These are phyloP conservation scores for Pelargonium citronellum DNA, from an alignment of 441 rosid genomes.

Conservation along the genomic window DNA sequence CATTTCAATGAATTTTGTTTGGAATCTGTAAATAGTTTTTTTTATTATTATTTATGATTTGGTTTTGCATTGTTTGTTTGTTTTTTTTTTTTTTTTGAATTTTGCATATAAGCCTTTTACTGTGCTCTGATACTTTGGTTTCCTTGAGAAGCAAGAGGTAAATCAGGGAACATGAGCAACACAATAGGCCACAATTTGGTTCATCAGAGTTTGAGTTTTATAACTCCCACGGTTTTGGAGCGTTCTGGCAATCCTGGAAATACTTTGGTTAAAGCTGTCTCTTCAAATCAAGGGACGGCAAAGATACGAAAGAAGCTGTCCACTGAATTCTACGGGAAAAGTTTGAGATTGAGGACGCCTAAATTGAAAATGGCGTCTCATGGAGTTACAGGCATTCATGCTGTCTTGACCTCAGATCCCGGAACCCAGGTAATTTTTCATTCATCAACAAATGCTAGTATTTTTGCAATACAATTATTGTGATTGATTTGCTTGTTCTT, in stretches of 20 bases:
- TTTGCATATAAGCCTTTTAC: conserved; percentile 1
- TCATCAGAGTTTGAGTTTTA: conserved; percentile 37
- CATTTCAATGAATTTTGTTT: not conserved
- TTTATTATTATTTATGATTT: not conserved
- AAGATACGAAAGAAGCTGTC: conserved; percentile 34
- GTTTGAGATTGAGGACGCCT: conserved; percentile 34
- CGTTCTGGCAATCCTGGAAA: conserved; percentile 46
- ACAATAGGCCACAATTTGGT: conserved; percentile 48
- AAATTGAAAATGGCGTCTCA: conserved; percentile 32
- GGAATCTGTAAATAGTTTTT: not conserved
- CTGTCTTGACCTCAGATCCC: conserved; percentile 69
- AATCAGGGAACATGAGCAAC: conserved; percentile 61
- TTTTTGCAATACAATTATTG: conserved; percentile 2
- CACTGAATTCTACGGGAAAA: conserved; percentile 41
- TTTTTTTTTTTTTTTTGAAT: conserved; percentile 6
- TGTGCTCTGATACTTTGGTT: conserved; percentile 28
- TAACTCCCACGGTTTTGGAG: conserved; percentile 45
- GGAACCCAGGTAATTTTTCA: conserved; percentile 50
- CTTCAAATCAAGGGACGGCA: conserved; percentile 31
- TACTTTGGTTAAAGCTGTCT: conserved; percentile 39
- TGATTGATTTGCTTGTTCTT: not conserved
- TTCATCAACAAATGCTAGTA: conserved; percentile 8
- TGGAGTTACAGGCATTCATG: conserved; percentile 32
- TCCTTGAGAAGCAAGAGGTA: conserved; percentile 38
- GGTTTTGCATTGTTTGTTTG: not conserved